phyloP scores from a whole-genome alignment of 805 yeast genomes.

The Metschnikowia colocasiae region DNA sequence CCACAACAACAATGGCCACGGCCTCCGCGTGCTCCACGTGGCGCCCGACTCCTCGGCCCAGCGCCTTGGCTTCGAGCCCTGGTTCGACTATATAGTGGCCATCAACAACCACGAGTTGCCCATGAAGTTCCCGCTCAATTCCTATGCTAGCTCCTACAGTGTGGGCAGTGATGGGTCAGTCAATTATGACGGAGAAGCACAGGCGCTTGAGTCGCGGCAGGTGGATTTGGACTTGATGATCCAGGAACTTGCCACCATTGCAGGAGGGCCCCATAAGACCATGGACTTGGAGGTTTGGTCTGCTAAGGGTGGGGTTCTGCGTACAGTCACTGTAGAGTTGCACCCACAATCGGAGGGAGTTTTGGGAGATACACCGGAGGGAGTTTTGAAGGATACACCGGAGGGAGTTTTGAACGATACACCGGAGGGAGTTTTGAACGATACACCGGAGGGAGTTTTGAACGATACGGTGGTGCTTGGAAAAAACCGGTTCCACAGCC shows the following conservation, averaged over 20 bases:
- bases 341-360: neutral
- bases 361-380: too few species aligned
- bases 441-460: too few species aligned
- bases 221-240: slow-evolving; percentile 42
- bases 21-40: slow-evolving; percentile 36
- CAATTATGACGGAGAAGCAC: slow-evolving; percentile 33
- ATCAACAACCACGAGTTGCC: slow-evolving; percentile 67
- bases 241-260: slow-evolving; percentile 39
- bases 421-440: too few species aligned
- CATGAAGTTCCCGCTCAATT: slow-evolving; percentile 31
- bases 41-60: slow-evolving; percentile 37
- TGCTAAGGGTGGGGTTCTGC: slow-evolving; percentile 71
- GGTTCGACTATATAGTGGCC: slow-evolving; percentile 85
- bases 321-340: slow-evolving; percentile 28
- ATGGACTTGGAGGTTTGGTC: slow-evolving; percentile 71
- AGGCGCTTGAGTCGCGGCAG: slow-evolving; percentile 32
- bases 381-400: too few species aligned
- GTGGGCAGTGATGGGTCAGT: slow-evolving; percentile 41
- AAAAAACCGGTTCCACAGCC: slow-evolving; percentile 38
- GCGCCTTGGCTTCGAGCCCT: slow-evolving; percentile 56
- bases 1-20: slow-evolving; percentile 40
- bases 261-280: slow-evolving; percentile 31
- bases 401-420: too few species aligned
- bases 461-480: slow-evolving; percentile 13
- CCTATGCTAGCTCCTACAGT: slow-evolving; percentile 23